Percentiles rank a stretch among this genome's conserved stretches.
Conservation (phyloP, 495 filamentous ascomycete genomes). For the Rostrohypoxylon terebratum region DNA sequence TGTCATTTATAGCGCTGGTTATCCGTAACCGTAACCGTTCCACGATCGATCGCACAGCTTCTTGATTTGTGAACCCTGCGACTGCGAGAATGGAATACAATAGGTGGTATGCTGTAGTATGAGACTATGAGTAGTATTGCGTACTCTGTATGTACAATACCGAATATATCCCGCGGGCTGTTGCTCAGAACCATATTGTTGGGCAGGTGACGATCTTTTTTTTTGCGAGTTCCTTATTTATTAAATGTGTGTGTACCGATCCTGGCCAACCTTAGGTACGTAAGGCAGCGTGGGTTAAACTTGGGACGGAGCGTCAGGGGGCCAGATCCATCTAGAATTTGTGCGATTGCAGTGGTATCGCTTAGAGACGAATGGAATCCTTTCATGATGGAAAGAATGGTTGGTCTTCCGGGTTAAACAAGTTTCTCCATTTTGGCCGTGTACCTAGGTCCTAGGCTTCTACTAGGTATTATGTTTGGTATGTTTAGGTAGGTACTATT, state of each 20-base stretch:
- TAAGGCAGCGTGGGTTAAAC: constrained; percentile 30
- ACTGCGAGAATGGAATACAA: constrained; percentile 19
- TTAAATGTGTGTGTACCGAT: constrained; percentile 14
- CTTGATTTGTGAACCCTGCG: constrained; percentile 7
- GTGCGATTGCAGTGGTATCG: constrained; percentile 6
- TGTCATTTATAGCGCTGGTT: constrained; percentile 35
- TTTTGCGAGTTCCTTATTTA: neutral
- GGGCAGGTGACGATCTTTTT: constrained; percentile 23
- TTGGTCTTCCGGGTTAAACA: constrained; percentile 1
- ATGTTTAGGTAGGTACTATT: no score
- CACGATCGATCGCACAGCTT: constrained; percentile 15
- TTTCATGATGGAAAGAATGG: constrained; percentile 12
- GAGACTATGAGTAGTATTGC: no score
- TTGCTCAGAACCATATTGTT: constrained; percentile 25
- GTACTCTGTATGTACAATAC: no score
- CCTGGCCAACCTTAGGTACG: constrained; percentile 18
- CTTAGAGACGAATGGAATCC: neutral
- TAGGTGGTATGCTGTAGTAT: constrained; percentile 21
- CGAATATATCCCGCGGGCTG: neutral
- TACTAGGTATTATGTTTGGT: no score
- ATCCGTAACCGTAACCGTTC: constrained; percentile 32
- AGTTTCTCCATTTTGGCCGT: neutral
- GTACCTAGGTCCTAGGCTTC: neutral
- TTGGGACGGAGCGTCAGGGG: constrained; percentile 14
- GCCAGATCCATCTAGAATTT: constrained; percentile 16